Evolutionary conservation across 768 basidiomycete genomes (phyloP).

Genomic region (Leucosporidium yakuticum): DNA sequence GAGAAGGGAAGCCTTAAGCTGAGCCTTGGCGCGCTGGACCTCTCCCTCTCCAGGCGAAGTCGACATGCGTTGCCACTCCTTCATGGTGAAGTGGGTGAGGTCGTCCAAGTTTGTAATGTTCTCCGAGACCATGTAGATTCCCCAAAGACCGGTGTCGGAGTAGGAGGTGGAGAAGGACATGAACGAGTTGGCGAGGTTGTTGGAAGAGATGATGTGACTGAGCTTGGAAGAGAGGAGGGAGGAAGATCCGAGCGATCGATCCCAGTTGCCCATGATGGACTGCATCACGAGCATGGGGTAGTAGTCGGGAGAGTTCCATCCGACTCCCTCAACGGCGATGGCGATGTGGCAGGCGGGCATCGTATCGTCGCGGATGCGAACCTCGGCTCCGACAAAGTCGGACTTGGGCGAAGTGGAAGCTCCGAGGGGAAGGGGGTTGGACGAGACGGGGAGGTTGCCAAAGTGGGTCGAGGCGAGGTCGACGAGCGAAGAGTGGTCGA

Average conservation of each 20-base stretch:
- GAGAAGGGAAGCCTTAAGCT: conserved; percentile 89
- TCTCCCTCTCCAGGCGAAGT: conserved; percentile 73
- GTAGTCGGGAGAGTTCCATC: conserved; percentile 97
- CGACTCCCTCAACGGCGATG: conserved; percentile 93
- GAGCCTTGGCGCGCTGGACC: conserved; percentile 96
- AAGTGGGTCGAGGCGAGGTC: conserved; percentile 94
- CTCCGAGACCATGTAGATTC: conserved; percentile 93
- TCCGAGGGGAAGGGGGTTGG: conserved; percentile 82
- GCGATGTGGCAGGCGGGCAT: conserved; percentile 85
- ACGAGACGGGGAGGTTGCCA: conserved; percentile 74
- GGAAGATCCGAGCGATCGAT: conserved; percentile 85
- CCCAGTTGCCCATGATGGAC: conserved; percentile 98
- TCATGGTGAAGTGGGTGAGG: conserved; percentile 83
- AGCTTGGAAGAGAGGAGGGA: conserved; percentile 84
- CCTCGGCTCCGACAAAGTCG: conserved; percentile 85
- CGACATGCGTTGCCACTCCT: conserved; percentile 69
- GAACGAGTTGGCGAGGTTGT: conserved; percentile 98
- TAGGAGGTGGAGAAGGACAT: conserved; percentile 99
- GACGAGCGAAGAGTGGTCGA: conserved; percentile 85
- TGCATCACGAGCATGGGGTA: conserved; percentile 99
- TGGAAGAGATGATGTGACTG: conserved; percentile 77
- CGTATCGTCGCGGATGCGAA: conserved; percentile 88
- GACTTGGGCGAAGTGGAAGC: conserved; percentile 69
- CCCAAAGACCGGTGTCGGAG: conserved; percentile 98
- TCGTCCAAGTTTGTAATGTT: conserved; percentile 92